phyloP scores from a whole-genome alignment of 805 yeast genomes.

The Saccharomycopsis sp. region DNA sequence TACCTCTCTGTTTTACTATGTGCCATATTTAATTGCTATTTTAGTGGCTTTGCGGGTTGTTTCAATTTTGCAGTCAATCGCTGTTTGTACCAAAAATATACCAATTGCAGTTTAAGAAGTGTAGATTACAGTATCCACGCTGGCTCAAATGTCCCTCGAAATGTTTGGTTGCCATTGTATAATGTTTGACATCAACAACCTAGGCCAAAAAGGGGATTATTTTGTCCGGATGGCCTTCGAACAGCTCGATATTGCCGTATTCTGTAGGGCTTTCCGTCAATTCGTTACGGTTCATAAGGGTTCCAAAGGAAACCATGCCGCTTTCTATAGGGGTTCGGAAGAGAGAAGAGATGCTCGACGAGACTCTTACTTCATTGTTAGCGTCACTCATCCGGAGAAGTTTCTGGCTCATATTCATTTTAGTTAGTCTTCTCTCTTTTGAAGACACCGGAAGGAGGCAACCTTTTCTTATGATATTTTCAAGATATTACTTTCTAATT shows the following conservation, averaged over 20 bases:
- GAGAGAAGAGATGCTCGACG: neutral
- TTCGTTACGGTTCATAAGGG: neutral
- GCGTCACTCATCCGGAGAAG: neutral
- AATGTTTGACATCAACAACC: no score
- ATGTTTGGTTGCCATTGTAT: no score
- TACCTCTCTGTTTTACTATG: no score
- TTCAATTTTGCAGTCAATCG: no score
- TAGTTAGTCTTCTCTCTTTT: no score
- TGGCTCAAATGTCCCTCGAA: no score
- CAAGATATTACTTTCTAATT: no score
- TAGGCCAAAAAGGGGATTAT: neutral
- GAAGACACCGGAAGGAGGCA: neutral
- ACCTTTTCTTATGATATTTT: neutral
- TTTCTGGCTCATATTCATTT: neutral
- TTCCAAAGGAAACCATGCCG: neutral
- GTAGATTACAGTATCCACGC: no score
- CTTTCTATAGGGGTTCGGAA: neutral
- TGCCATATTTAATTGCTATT: neutral
- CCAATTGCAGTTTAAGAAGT: no score
- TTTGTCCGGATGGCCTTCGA: neutral
- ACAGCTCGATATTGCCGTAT: neutral
- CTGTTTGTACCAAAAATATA: no score
- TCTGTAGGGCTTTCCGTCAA: neutral
- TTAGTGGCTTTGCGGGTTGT: neutral
- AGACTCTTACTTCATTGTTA: neutral